phyloP scores from a whole-genome alignment of 2,329 filamentous ascomycete genomes.

The Lecanosticta acicola region DNA sequence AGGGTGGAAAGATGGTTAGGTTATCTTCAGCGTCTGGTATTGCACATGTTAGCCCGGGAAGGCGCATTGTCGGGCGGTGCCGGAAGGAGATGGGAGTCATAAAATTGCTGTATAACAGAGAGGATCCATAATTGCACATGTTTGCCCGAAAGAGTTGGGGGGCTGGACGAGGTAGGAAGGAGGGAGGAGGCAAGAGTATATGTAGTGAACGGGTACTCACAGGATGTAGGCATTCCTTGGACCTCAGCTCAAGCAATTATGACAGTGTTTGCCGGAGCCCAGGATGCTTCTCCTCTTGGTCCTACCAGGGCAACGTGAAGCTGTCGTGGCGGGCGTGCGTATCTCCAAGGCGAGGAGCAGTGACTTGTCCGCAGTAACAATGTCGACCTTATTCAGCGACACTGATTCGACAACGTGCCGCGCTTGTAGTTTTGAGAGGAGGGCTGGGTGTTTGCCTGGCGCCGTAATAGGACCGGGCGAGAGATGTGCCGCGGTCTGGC shows the following conservation, averaged over 20 bases:
- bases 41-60: constrained; percentile 14
- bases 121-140: constrained; percentile 5
- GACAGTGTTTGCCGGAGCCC: constrained; percentile 14
- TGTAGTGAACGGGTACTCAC: constrained; percentile 27
- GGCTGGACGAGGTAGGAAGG: constrained; percentile 1
- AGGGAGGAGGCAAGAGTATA: constrained; percentile 10
- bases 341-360: constrained; percentile 3
- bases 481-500: constrained; percentile 8
- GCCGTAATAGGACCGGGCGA: constrained; percentile 14
- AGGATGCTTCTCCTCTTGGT: constrained; percentile 15
- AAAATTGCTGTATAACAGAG: constrained; percentile 1
- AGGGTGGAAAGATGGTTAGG: constrained; percentile 33
- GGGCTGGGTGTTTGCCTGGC: constrained; percentile 11
- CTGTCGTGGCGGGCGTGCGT: constrained; percentile 11
- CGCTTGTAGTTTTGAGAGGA: constrained; percentile 11
- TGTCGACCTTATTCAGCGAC: constrained; percentile 11
- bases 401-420: constrained; percentile 1
- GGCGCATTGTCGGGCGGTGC: constrained; percentile 1
- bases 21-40: constrained; percentile 16
- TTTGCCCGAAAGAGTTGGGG: constrained; percentile 5
- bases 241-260: constrained; percentile 18
- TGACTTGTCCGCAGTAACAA: constrained; percentile 9
- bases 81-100: constrained; percentile 3
- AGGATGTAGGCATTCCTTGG: constrained; percentile 27
- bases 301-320: constrained; percentile 12